A percentile compares a stretch with the other conserved stretches of the same genome.
phyloP scores from a whole-genome alignment of 371 early-diverging fungal species.

The Rhizopus delemar region DNA sequence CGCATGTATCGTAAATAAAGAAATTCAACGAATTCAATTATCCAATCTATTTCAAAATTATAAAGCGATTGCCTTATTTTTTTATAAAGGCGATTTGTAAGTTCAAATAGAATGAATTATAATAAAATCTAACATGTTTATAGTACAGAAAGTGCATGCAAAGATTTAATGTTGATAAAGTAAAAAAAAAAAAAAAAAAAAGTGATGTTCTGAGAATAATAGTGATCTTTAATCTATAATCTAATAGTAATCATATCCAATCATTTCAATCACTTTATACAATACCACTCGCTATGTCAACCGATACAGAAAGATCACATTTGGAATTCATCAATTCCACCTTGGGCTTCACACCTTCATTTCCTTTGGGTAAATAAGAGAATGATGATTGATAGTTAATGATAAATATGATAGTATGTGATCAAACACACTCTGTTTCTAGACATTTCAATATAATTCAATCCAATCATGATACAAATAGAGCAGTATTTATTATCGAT shows the following conservation, averaged over 20 bases:
- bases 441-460: slow-evolving; percentile 32
- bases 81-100: slow-evolving; percentile 37
- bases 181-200: too few species aligned
- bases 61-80: slow-evolving; percentile 33
- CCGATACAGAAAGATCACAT: slow-evolving; percentile 31
- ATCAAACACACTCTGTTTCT: slow-evolving; percentile 33
- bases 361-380: slow-evolving; percentile 31
- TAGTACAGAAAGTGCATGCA: slow-evolving; percentile 19
- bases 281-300: slow-evolving; percentile 31
- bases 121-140: neutral
- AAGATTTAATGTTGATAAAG: slow-evolving; percentile 24
- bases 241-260: slow-evolving; percentile 3
- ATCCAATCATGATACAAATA: slow-evolving; percentile 18
- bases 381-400: neutral
- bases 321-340: slow-evolving; percentile 19
- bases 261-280: slow-evolving; percentile 14
- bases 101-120: neutral
- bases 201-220: neutral
- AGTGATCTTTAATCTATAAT: neutral
- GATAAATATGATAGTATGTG: slow-evolving; percentile 21
- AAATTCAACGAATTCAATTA: slow-evolving; percentile 25
- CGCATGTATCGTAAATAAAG: slow-evolving; percentile 20
- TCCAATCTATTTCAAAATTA: slow-evolving; percentile 16
- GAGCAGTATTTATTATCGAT: slow-evolving; percentile 36
- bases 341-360: slow-evolving; percentile 15